Evolutionary conservation across 1,284 basidiomycete genomes (phyloP), one percentile per base, ranked within the genome.

Genomic region (Neonothopanus nambi): DNA sequence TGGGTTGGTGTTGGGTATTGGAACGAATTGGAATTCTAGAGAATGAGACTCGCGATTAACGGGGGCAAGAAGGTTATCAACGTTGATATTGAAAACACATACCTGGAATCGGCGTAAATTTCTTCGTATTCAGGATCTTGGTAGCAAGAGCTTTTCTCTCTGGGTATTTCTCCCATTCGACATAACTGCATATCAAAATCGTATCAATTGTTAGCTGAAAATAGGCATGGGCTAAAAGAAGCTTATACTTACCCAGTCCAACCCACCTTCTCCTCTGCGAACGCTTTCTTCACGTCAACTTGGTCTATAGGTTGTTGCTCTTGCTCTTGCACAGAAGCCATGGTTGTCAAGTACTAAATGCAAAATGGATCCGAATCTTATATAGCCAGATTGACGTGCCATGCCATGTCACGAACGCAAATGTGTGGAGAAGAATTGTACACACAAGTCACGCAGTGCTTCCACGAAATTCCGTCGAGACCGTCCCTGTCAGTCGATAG

Each of bases 1-100:
- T 0, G 79, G 79, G 54, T 81, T 82, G n/a, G 76, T 79, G 26
- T 72, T 67, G 1, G 78, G 79, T 6, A 81, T 68, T 2, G 78
- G 78, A 6, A 68, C 73, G 26, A 76, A 69, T 60, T 81, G 79
- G 57, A 81, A 81, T 55, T 81, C 77, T 76, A 2, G 3, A 2
- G 9, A 33, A 11, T 13, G 13, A 33, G 30, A 33, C 30, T n/a
- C n/a, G 57, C 11, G 13, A 30, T 15, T 20, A 20, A 23, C 46
- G 30, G 28, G 36, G 7, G 20, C n/a, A 26, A 28, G 3, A n/a
- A 18, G 6, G 1, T 40, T 20, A 20, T 13, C 45, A 28, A 43
- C 21, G 43, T 33, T 21, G 7, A 18, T 5, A 52, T 35, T 36
- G 20, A 38, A 15, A 30, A 7, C 15, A 46, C 64, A 20, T 44